Percentiles rank a stretch among this genome's conserved stretches.
phyloP scores from a whole-genome alignment of 176 grass and related monocot genomes.

The Phyllostachys edulis region DNA sequence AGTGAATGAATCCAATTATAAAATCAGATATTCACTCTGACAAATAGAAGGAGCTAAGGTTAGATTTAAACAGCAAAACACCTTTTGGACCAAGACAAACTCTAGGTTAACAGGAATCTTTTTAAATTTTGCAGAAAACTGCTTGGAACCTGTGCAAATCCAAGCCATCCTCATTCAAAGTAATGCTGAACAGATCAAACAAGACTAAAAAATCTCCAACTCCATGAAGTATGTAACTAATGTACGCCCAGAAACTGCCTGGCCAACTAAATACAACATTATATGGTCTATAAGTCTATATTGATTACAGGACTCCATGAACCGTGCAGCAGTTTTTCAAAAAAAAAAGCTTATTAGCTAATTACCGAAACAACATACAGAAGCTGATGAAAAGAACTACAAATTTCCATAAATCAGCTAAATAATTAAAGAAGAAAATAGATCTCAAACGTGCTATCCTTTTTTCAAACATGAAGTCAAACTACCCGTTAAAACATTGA shows the following conservation, averaged over 20 bases:
- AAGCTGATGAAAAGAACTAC: background rate
- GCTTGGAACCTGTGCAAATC: background rate
- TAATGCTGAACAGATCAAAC: background rate
- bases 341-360: background rate
- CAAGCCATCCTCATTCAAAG: background rate
- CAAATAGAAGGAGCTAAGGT: background rate
- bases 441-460: background rate
- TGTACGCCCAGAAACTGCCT: background rate
- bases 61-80: background rate
- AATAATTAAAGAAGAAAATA: background rate
- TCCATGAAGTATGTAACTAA: background rate
- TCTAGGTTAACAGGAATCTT: background rate
- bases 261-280: background rate
- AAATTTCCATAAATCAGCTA: background rate
- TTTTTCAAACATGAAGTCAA: background rate
- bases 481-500: background rate
- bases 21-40: background rate
- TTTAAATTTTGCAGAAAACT: background rate
- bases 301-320: background rate
- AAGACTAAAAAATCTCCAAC: background rate
- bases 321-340: background rate
- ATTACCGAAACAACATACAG: background rate
- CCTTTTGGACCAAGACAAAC: background rate
- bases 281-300: background rate
- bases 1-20: background rate